Evolutionary conservation across 192 early-diverging fungal species (phyloP).

Genomic region (Phycomyces nitens): DNA sequence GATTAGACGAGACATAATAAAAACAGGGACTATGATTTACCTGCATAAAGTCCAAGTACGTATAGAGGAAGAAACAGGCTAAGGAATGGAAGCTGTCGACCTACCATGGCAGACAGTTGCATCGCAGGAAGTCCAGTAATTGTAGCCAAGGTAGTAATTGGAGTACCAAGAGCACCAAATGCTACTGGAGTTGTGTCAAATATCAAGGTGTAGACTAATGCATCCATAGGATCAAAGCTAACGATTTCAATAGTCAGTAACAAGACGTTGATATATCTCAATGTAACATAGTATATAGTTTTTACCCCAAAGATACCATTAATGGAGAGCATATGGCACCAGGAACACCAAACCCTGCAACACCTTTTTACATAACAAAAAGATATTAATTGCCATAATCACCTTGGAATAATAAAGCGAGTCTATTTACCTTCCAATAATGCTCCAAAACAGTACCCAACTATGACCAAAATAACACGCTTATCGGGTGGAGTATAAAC

Average conservation of each 20-base stretch:
- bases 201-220: slow-evolving; percentile 28
- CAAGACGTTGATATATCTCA: no score
- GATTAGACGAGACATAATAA: no score
- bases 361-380: slow-evolving; percentile 8
- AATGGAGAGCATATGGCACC: slow-evolving; percentile 40
- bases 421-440: slow-evolving; percentile 10
- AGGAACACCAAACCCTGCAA: slow-evolving; percentile 37
- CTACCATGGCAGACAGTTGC: slow-evolving; percentile 32
- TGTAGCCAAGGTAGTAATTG: slow-evolving; percentile 36
- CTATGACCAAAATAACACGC: slow-evolving; percentile 34
- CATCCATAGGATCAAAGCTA: slow-evolving; percentile 37
- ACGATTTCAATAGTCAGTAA: background rate
- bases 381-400: no score
- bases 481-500: slow-evolving; percentile 33
- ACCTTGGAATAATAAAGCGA: no score
- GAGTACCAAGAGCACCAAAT: slow-evolving; percentile 36
- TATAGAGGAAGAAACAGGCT: slow-evolving; percentile 32
- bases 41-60: slow-evolving; percentile 33
- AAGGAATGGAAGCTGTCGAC: slow-evolving; percentile 33
- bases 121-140: slow-evolving; percentile 30
- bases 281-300: no score
- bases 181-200: slow-evolving; percentile 39
- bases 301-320: slow-evolving; percentile 17
- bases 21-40: slow-evolving; percentile 4
- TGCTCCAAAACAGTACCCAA: slow-evolving; percentile 25